Base-by-base conservation (phyloP, 1,139 yeast genomes). In the Hyphopichia wangnamkhiaoensis region DNA sequence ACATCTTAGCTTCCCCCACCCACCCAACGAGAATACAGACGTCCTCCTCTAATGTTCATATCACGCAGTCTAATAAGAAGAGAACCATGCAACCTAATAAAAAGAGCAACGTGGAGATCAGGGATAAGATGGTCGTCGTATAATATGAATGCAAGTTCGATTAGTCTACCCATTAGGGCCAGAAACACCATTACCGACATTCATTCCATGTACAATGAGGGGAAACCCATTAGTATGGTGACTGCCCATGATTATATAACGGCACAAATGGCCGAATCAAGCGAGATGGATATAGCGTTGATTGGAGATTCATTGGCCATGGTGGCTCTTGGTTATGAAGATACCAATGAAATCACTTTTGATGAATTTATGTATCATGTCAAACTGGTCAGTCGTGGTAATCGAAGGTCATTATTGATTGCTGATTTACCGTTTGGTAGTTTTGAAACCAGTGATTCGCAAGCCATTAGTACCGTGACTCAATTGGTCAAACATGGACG, bases 281-380 rank as follows among this genome's bases (percentile, higher is more conserved):
- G 94, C 1, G 74, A 76, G 1, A 73, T 81, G 2, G 98, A 93
- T 50, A 73, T 84, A 38, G 71, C 83, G 9, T 71, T 93, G 7
- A 82, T 93, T 5, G 98, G 98, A 1, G 98, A 93, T 59, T 91
- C 98, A 0, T 65, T 93, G 30, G 90, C 96, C 1, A 91, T 90
- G 96, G 91, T 88, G 1, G 76, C 95, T 0, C 71, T 89, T 45
- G 98, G 98, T 0, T 84, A 84, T 54, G 74, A 76, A 5, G 84
- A 86, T 37, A 89, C 96, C 1, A 81, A 83, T 45, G 87, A 85
- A 53, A 64, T 90, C 31, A 74, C 81, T 2, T 75, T 87, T 35
- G 88, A 87, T n/a, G 93, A 85, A 52, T 87, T 89, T 67, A 60
- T 84, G 34, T 85, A 80, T 55, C 91, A 89, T 51, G 82, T 85